Conservation (phyloP, 495 filamentous ascomycete genomes). For the Penicillium egyptiacum region DNA sequence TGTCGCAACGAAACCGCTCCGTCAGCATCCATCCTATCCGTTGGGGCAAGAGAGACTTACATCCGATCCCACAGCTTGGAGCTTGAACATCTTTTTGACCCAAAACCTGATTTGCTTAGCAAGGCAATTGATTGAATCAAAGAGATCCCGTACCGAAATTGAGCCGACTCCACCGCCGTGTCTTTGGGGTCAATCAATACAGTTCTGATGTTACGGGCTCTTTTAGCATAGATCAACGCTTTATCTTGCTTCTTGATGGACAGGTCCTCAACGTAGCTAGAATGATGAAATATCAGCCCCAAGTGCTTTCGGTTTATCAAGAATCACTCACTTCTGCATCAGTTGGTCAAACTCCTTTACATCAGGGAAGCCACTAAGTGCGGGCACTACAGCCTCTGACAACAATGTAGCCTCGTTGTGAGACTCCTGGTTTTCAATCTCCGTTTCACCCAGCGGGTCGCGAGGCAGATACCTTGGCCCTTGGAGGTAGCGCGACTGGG, state of each 20-base stretch:
- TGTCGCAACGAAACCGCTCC: background rate
- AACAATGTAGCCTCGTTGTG: constrained; percentile 43
- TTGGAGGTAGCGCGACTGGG: constrained; percentile 39
- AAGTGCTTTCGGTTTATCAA: background rate
- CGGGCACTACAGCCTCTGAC: constrained; percentile 46
- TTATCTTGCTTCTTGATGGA: constrained; percentile 62
- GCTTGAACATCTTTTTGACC: constrained; percentile 63
- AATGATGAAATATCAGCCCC: background rate
- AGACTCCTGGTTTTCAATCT: constrained; percentile 49
- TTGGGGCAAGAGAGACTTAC: constrained; percentile 23
- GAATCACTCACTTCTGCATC: constrained; percentile 49
- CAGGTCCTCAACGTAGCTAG: constrained; percentile 51
- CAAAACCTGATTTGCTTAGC: constrained; percentile 49
- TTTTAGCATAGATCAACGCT: constrained; percentile 54
- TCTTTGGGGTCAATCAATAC: constrained; percentile 57
- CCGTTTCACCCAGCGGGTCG: constrained; percentile 36
- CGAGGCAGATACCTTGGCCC: constrained; percentile 39
- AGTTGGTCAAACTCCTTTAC: constrained; percentile 53
- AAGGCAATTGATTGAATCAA: background rate
- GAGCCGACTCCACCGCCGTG: constrained; percentile 58
- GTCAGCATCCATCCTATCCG: constrained; percentile 11
- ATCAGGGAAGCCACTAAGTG: constrained; percentile 53
- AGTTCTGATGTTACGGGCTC: constrained; percentile 55
- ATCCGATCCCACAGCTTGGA: constrained; percentile 43
- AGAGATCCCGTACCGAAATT: constrained; percentile 47